Percentiles rank a stretch among this genome's conserved stretches.
Evolutionary conservation across 1,284 basidiomycete species (phyloP).

Genomic region (Puccinia horiana): DNA sequence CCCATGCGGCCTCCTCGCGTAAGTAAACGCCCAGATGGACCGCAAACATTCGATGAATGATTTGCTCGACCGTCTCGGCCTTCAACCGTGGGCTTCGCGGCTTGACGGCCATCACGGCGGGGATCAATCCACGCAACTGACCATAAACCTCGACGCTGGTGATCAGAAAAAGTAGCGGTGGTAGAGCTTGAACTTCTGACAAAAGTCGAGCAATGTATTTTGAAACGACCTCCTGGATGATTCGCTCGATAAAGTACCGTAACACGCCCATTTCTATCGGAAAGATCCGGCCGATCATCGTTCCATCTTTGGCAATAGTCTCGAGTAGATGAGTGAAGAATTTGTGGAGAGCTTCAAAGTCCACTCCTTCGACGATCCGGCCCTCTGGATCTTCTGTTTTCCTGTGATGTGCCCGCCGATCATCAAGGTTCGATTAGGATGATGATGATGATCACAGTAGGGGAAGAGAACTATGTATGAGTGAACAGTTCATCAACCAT

Average conservation of each 20-base stretch:
- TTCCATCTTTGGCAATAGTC: slow-evolving; percentile 72
- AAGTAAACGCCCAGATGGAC: slow-evolving; percentile 94
- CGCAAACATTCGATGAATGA: slow-evolving; percentile 90
- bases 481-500: not conserved
- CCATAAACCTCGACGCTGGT: slow-evolving; percentile 85
- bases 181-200: slow-evolving; percentile 73
- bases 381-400: slow-evolving; percentile 52
- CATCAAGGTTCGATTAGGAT: not conserved
- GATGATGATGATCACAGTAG: not conserved
- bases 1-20: slow-evolving; percentile 82
- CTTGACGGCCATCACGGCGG: slow-evolving; percentile 65
- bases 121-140: slow-evolving; percentile 82
- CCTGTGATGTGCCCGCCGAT: slow-evolving; percentile 27
- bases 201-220: slow-evolving; percentile 83
- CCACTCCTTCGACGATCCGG: slow-evolving; percentile 64
- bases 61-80: slow-evolving; percentile 69
- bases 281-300: slow-evolving; percentile 79
- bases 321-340: slow-evolving; percentile 75
- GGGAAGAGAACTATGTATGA: not conserved
- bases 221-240: slow-evolving; percentile 72
- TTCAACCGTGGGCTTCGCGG: slow-evolving; percentile 55
- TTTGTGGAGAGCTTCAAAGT: slow-evolving; percentile 88
- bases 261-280: slow-evolving; percentile 74
- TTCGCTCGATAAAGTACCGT: slow-evolving; percentile 71
- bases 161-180: slow-evolving; percentile 73